phyloP scores from a whole-genome alignment of 2,329 filamentous ascomycete species.

The Diaporthe batatas region DNA sequence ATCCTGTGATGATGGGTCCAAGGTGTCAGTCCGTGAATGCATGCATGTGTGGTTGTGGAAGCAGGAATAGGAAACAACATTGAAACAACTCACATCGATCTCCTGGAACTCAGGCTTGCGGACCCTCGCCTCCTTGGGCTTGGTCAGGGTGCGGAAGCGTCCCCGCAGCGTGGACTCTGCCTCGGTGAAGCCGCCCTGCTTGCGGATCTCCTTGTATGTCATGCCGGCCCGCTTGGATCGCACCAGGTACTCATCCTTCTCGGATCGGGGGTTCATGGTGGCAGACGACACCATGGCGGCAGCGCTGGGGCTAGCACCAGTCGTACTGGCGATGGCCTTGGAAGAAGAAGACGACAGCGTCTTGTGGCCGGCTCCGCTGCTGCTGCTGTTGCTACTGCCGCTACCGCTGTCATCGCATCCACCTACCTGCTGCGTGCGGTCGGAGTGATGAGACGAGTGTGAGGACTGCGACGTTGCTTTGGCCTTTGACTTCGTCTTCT shows the following conservation, averaged over 20 bases:
- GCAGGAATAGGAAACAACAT: neutral
- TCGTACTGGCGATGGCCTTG: neutral
- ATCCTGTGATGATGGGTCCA: constrained; percentile 52
- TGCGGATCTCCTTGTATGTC: constrained; percentile 75
- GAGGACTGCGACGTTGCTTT: neutral
- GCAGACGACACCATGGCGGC: neutral
- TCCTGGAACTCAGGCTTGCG: constrained; percentile 75
- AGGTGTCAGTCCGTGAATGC: neutral
- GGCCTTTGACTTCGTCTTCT: constrained; percentile 14
- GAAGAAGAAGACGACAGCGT: neutral
- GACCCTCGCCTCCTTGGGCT: constrained; percentile 71
- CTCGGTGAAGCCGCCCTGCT: constrained; percentile 67
- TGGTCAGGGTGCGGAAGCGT: constrained; percentile 74
- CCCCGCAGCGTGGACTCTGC: constrained; percentile 81
- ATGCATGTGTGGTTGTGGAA: neutral
- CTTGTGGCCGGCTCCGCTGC: neutral
- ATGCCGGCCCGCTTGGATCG: constrained; percentile 66
- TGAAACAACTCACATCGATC: constrained; percentile 68
- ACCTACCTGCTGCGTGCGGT: too few species aligned
- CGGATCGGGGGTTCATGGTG: constrained; percentile 44
- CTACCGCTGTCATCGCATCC: neutral
- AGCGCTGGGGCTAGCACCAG: neutral
- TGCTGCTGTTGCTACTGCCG: too few species aligned
- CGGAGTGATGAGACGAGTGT: neutral
- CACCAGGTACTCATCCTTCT: constrained; percentile 65